Percentiles rank a stretch among this genome's conserved stretches.
These are phyloP conservation scores for Monilinia fructicola DNA, from an alignment of 2,329 filamentous ascomycete species.

Conservation along the genomic window DNA sequence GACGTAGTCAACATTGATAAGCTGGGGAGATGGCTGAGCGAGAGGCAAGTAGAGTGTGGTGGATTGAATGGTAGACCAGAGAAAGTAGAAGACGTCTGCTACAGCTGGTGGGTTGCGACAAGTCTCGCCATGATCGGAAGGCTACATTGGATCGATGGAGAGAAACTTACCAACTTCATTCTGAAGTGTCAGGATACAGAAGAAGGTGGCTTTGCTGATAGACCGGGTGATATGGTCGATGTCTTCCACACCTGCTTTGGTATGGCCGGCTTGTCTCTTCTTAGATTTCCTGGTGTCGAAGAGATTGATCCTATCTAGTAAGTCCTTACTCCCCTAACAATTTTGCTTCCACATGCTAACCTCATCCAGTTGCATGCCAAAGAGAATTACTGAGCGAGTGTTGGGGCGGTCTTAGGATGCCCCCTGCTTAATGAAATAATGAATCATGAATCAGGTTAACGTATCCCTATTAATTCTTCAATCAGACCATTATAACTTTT, in stretches of 20 bases:
- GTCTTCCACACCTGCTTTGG: slow-evolving; percentile 95
- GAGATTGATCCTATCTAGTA: slow-evolving; percentile 87
- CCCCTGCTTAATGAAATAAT: slow-evolving; percentile 3
- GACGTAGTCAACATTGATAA: slow-evolving; percentile 81
- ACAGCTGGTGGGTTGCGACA: slow-evolving; percentile 97
- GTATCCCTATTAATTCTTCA: neutral
- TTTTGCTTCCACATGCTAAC: slow-evolving; percentile 27
- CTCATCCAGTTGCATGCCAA: slow-evolving; percentile 64
- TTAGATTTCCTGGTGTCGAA: slow-evolving; percentile 73
- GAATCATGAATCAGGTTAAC: neutral
- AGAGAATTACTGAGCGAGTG: slow-evolving; percentile 61
- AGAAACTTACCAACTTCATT: slow-evolving; percentile 78
- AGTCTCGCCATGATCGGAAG: slow-evolving; percentile 86
- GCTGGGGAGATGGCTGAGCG: slow-evolving; percentile 86
- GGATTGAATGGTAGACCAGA: slow-evolving; percentile 93
- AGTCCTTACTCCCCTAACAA: slow-evolving; percentile 34
- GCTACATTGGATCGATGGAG: slow-evolving; percentile 88
- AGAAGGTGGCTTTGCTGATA: slow-evolving; percentile 80
- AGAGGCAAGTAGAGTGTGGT: slow-evolving; percentile 82
- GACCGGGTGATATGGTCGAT: slow-evolving; percentile 92
- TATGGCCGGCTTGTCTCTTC: slow-evolving; percentile 79
- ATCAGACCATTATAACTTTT: neutral
- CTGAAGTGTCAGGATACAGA: slow-evolving; percentile 84
- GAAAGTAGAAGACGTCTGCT: slow-evolving; percentile 95
- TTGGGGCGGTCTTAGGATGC: slow-evolving; percentile 43